A percentile compares a stretch with the other conserved stretches of the same genome.
phyloP scores from a whole-genome alignment of 1,139 yeast species.

The Barnettozyma hawaiiensis region DNA sequence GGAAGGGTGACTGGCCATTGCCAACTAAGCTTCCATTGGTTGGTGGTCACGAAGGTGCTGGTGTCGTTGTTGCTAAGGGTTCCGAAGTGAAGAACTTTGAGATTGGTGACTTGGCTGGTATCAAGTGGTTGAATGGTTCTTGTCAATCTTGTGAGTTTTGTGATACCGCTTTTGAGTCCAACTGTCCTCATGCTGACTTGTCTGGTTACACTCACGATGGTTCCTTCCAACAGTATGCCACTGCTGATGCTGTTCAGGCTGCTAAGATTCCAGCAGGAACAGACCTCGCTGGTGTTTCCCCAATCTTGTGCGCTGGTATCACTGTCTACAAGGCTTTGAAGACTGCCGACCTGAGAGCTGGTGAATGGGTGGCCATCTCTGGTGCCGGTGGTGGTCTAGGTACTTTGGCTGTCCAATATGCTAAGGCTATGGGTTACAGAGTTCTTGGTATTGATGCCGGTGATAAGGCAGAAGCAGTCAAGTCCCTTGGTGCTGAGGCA shows the following conservation, averaged over 20 bases:
- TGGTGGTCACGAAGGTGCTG: constrained; percentile 89
- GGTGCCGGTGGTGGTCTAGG: constrained; percentile 91
- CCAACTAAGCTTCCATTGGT: constrained; percentile 61
- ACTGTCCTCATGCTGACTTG: constrained; percentile 61
- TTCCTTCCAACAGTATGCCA: constrained; percentile 78
- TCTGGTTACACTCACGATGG: constrained; percentile 82
- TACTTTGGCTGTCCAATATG: constrained; percentile 74
- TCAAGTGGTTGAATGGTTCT: constrained; percentile 69
- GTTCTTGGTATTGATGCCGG: constrained; percentile 76
- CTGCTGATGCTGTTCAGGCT: constrained; percentile 84
- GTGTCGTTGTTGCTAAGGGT: constrained; percentile 73
- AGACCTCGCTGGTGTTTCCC: constrained; percentile 70
- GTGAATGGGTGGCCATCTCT: constrained; percentile 75
- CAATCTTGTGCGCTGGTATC: constrained; percentile 79
- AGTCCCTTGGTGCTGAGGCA: constrained; percentile 61
- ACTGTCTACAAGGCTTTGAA: constrained; percentile 81
- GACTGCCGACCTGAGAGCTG: constrained; percentile 59
- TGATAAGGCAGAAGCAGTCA: constrained; percentile 52
- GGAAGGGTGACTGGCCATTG: constrained; percentile 72
- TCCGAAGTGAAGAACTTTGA: constrained; percentile 62
- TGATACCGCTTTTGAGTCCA: constrained; percentile 60
- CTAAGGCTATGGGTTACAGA: constrained; percentile 76
- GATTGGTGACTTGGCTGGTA: constrained; percentile 73
- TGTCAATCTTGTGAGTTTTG: constrained; percentile 73
- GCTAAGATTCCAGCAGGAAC: constrained; percentile 67